Percentiles rank a stretch among this genome's conserved stretches.
Evolutionary conservation across 2,329 filamentous ascomycete species (phyloP).

Genomic region (Monilinia laxa): DNA sequence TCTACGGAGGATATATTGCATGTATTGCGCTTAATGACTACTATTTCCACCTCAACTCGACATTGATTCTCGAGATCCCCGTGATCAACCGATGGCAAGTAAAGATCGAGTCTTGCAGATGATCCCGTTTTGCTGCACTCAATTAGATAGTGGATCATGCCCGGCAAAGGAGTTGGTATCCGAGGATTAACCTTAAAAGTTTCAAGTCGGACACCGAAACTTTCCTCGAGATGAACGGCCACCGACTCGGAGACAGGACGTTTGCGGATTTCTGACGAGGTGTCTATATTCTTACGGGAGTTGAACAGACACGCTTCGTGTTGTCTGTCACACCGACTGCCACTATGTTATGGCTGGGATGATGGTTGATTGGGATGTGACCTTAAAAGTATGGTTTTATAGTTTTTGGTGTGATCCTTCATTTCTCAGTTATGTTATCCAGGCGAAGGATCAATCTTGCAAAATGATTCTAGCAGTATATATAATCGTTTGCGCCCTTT

Average conservation of each 20-base stretch:
- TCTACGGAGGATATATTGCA: neutral
- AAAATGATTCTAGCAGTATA: too few species aligned
- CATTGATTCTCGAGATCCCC: neutral
- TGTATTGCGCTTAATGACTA: neutral
- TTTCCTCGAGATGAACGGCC: neutral
- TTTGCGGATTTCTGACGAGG: too few species aligned
- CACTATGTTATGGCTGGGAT: too few species aligned
- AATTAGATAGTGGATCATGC: neutral
- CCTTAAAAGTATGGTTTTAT: too few species aligned
- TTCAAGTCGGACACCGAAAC: constrained; percentile 6
- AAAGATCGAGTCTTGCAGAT: neutral
- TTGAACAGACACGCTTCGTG: neutral
- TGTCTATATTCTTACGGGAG: neutral
- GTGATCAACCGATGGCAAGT: neutral
- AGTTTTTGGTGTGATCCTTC: too few species aligned
- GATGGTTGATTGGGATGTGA: too few species aligned
- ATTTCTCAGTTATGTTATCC: too few species aligned
- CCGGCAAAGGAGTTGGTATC: too few species aligned
- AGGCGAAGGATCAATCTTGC: too few species aligned
- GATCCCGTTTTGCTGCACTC: neutral
- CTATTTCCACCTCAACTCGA: neutral
- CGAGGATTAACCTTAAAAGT: constrained; percentile 5
- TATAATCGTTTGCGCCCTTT: too few species aligned
- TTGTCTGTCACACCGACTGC: too few species aligned
- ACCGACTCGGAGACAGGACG: neutral